phyloP scores from a whole-genome alignment of 768 basidiomycete species.

The Termitomyces eurrhizus region DNA sequence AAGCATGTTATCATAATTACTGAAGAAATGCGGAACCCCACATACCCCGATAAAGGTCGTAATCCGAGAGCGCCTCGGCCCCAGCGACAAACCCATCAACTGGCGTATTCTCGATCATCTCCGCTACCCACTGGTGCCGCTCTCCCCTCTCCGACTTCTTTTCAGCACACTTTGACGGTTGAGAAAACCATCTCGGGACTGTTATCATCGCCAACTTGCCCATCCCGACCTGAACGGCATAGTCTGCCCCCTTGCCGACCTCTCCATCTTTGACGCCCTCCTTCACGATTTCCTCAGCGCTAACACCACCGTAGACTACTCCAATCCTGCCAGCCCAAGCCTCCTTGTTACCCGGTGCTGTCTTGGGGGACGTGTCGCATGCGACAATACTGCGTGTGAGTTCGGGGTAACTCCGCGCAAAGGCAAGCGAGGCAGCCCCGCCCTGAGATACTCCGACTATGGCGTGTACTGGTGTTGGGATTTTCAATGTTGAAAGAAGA shows the following conservation, averaged over 20 bases:
- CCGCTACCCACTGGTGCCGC: slow-evolving; percentile 24
- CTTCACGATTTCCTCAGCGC: slow-evolving; percentile 4
- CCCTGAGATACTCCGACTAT: slow-evolving; percentile 55
- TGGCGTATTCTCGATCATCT: slow-evolving; percentile 36
- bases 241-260: slow-evolving; percentile 17
- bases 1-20: background rate
- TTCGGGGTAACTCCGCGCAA: slow-evolving; percentile 32
- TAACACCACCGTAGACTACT: slow-evolving; percentile 26
- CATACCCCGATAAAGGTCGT: slow-evolving; percentile 31
- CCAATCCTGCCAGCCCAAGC: slow-evolving; percentile 47
- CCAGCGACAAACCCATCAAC: slow-evolving; percentile 43
- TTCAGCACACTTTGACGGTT: slow-evolving; percentile 27
- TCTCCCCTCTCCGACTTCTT: slow-evolving; percentile 13
- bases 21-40: background rate
- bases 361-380: slow-evolving; percentile 43
- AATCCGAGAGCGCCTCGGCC: slow-evolving; percentile 41
- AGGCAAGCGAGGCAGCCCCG: slow-evolving; percentile 46
- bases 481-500: slow-evolving; percentile 30
- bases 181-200: slow-evolving; percentile 46
- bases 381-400: slow-evolving; percentile 38
- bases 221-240: slow-evolving; percentile 37
- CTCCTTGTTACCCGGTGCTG: slow-evolving; percentile 40
- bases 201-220: slow-evolving; percentile 36
- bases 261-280: slow-evolving; percentile 12
- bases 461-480: slow-evolving; percentile 36